phyloP scores from a whole-genome alignment of 495 filamentous ascomycete genomes.

The Annulohypoxylon maeteangense region DNA sequence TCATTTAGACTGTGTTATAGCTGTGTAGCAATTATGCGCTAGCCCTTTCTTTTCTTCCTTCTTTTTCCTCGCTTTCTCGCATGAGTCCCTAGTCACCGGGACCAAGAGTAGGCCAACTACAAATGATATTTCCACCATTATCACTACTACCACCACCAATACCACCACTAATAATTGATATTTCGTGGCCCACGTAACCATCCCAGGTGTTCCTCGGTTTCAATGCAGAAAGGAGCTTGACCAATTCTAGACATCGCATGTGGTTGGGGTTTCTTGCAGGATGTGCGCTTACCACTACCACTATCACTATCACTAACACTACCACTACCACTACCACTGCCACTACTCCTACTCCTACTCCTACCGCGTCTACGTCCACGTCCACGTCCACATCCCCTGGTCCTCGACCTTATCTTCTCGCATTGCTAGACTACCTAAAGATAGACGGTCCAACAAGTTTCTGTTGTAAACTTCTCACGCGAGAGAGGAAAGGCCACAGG shows the following conservation, averaged over 20 bases:
- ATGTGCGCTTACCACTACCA: constrained; percentile 26
- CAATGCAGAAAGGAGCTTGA: constrained; percentile 35
- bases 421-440: constrained; percentile 23
- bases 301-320: constrained; percentile 22
- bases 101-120: constrained; percentile 3
- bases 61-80: constrained; percentile 2
- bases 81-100: constrained; percentile 20
- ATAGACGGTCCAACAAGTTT: constrained; percentile 16
- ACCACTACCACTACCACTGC: constrained; percentile 10
- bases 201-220: constrained; percentile 27
- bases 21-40: background rate
- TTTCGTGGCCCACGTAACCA: constrained; percentile 21
- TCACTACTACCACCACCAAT: background rate
- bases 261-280: constrained; percentile 32
- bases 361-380: background rate
- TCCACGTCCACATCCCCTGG: constrained; percentile 25
- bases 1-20: background rate
- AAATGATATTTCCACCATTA: background rate
- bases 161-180: background rate
- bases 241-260: constrained; percentile 36
- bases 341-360: constrained; percentile 15
- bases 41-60: background rate
- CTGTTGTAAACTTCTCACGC: constrained; percentile 26
- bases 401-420: constrained; percentile 38
- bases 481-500: constrained; percentile 19